phyloP scores from a whole-genome alignment of 495 filamentous ascomycete genomes.

The Pyrenopolyporus hunteri region DNA sequence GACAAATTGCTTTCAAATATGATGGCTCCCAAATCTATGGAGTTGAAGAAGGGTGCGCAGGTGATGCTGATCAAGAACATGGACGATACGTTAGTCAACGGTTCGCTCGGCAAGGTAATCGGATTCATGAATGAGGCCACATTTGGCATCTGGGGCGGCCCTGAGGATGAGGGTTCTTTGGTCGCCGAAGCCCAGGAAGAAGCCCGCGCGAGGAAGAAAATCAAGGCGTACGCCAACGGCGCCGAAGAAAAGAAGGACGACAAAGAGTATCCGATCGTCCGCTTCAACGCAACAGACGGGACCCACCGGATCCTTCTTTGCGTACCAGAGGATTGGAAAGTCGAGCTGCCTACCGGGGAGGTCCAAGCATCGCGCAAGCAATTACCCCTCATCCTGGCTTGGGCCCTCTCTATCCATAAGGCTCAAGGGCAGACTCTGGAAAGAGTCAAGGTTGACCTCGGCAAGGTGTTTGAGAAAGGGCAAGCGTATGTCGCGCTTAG shows the following conservation, averaged over 20 bases:
- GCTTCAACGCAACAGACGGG: constrained; percentile 80
- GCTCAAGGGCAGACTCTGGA: constrained; percentile 96
- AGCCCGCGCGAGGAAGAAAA: constrained; percentile 53
- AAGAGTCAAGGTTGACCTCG: constrained; percentile 91
- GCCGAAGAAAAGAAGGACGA: constrained; percentile 44
- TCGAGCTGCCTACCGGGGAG: constrained; percentile 94
- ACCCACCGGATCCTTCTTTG: constrained; percentile 78
- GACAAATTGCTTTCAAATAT: constrained; percentile 84
- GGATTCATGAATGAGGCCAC: constrained; percentile 84
- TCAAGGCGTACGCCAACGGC: constrained; percentile 47
- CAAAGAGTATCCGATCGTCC: constrained; percentile 77
- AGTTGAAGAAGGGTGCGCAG: constrained; percentile 89
- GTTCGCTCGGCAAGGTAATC: constrained; percentile 83
- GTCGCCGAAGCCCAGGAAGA: constrained; percentile 49
- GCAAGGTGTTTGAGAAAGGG: constrained; percentile 92
- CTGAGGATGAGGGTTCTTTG: constrained; percentile 57
- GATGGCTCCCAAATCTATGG: constrained; percentile 82
- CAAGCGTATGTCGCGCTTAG: constrained; percentile 85
- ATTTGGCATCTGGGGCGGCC: constrained; percentile 68
- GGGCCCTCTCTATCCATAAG: constrained; percentile 98
- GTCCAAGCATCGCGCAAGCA: constrained; percentile 83
- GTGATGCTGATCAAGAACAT: constrained; percentile 99
- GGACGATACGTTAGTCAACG: constrained; percentile 92
- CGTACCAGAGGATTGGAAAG: constrained; percentile 89
- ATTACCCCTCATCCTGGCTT: constrained; percentile 88